Evolutionary conservation across 2,329 filamentous ascomycete genomes (phyloP).

Genomic region (Hypoxylon sp.): DNA sequence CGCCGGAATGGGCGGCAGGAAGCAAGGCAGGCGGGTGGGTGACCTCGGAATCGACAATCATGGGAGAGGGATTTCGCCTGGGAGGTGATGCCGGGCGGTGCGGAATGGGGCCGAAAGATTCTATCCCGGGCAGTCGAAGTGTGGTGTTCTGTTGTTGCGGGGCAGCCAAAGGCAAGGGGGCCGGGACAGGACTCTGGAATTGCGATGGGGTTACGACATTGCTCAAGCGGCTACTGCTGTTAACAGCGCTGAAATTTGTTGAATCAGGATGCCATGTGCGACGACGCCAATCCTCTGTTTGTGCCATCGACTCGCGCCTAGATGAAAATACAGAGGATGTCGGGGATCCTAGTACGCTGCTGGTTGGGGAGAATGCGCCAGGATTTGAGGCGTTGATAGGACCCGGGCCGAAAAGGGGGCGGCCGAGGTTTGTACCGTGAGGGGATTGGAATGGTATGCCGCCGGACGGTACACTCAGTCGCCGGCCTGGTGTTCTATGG

Average conservation of each 20-base stretch:
- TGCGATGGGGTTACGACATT: slow-evolving; percentile 79
- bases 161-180: slow-evolving; percentile 62
- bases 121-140: slow-evolving; percentile 86
- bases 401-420: slow-evolving; percentile 67
- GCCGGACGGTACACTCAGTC: slow-evolving; percentile 85
- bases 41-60: slow-evolving; percentile 76
- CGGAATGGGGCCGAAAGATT: slow-evolving; percentile 86
- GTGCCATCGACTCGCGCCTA: slow-evolving; percentile 74
- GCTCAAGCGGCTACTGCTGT: slow-evolving; percentile 78
- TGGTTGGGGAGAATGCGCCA: slow-evolving; percentile 68
- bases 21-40: slow-evolving; percentile 55
- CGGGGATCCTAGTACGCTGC: slow-evolving; percentile 74
- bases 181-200: slow-evolving; percentile 66
- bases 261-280: slow-evolving; percentile 93
- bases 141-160: slow-evolving; percentile 66
- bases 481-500: slow-evolving; percentile 75
- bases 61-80: slow-evolving; percentile 77
- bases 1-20: slow-evolving; percentile 51
- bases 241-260: slow-evolving; percentile 68
- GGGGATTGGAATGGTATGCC: slow-evolving; percentile 80
- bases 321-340: slow-evolving; percentile 73
- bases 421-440: slow-evolving; percentile 67
- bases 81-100: slow-evolving; percentile 73
- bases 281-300: slow-evolving; percentile 80
- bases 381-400: slow-evolving; percentile 68